Base-by-base conservation (phyloP, 306 rosid genomes). In the Castanea sativa region DNA sequence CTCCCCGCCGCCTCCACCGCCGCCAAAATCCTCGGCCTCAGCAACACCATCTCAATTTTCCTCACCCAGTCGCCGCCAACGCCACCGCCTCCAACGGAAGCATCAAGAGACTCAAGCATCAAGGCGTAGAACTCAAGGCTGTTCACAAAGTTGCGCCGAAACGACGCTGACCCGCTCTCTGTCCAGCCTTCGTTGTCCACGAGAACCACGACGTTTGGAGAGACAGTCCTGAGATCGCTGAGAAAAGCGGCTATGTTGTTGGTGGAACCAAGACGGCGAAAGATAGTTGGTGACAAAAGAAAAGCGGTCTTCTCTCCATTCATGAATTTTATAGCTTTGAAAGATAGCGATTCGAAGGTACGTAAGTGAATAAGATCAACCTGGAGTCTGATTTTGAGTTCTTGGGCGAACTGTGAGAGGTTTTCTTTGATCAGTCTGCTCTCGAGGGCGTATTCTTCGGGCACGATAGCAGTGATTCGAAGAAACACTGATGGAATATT, bases 41-140 rank as follows among this genome's bases (percentile, higher is more conserved):
- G 13, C 64, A 89, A 80, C 33, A 73, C 68, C 83, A 82, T 82
- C 88, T 94, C 98, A 1, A 90, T 90, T 49, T 74, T 89, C 79
- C 86, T 74, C 55, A 90, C 87, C 92, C 90, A 85, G 6, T 92
- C 98, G 0, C 83, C 90, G 18, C 84, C 84, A 32, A 83, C 83
- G 0, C 87, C 90, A 0, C 87, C 85, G 0, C 87, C 88, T 0
- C 71, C 79, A 79, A 57, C 76, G 18, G 94, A 76, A 4, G 91
- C 92, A 45, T 94, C 98, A 78, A 92, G 74, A 41, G 97, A 92
- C 86, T 90, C 98, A 83, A 94, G 19, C 88, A 94, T 80, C 84
- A 90, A 79, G 32, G 96, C 79, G 82, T 88, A 94, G 69, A 88
- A 90, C 79, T 92, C 94, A 0, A 94, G 79, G 6, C 88, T 75